phyloP scores from a whole-genome alignment of 345 rosid species.

The Passiflora organensis region DNA sequence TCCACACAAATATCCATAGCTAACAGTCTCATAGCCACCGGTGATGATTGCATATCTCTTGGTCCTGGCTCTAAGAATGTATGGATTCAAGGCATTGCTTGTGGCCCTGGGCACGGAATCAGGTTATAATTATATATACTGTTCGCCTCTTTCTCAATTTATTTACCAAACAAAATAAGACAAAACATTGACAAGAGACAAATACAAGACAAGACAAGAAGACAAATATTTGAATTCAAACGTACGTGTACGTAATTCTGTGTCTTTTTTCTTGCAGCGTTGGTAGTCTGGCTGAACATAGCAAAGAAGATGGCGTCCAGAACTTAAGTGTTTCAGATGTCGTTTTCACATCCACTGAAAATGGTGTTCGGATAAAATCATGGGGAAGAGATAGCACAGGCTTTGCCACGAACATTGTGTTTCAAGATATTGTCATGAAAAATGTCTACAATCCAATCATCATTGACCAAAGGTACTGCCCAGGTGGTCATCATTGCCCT shows the following conservation, averaged over 20 bases:
- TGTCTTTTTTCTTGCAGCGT: constrained; percentile 18
- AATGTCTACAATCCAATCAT: constrained; percentile 17
- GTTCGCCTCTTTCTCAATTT: too few species aligned
- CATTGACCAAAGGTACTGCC: constrained; percentile 16
- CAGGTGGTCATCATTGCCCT: constrained; percentile 3
- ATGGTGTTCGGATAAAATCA: constrained; percentile 13
- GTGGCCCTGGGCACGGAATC: constrained; percentile 55
- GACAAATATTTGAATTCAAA: not conserved
- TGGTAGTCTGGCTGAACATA: constrained; percentile 32
- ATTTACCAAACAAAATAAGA: too few species aligned
- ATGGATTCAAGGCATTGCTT: constrained; percentile 13
- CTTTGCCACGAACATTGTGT: not conserved
- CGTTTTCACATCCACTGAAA: constrained; percentile 30
- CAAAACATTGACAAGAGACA: not conserved
- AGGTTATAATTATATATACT: constrained; percentile 19
- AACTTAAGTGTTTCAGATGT: constrained; percentile 29
- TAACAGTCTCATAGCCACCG: constrained; percentile 23
- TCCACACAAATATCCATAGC: constrained; percentile 28
- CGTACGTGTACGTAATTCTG: not conserved
- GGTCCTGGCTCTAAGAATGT: constrained; percentile 39
- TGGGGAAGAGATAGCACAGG: constrained; percentile 12
- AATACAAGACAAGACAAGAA: not conserved
- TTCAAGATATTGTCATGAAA: constrained; percentile 2
- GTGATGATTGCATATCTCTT: constrained; percentile 50
- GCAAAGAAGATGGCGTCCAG: constrained; percentile 39